Percentiles rank a stretch among this genome's conserved stretches.
Conservation (phyloP, 768 basidiomycete species). For the Amanita muscaria region DNA sequence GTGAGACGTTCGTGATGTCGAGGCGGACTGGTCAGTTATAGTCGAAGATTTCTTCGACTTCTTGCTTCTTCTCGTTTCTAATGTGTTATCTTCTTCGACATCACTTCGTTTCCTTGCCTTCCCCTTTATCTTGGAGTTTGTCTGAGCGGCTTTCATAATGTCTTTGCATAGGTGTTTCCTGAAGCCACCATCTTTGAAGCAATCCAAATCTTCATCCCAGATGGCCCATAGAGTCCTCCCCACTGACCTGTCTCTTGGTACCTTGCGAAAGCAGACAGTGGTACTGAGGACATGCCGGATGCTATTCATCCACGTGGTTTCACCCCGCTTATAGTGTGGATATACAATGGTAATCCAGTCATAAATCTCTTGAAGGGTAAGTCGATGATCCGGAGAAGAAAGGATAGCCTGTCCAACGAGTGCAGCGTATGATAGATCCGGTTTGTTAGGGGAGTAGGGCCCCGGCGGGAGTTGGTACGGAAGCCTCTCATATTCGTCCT, state of each 20-base stretch:
- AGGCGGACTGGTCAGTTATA: conserved; percentile 15
- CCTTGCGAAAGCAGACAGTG: conserved; percentile 85
- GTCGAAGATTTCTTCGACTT: conserved; percentile 33
- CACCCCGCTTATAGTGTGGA: conserved; percentile 87
- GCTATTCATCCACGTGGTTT: conserved; percentile 97
- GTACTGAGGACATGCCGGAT: conserved; percentile 95
- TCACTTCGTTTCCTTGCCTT: conserved; percentile 29
- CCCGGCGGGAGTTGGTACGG: conserved; percentile 79
- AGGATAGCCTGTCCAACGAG: conserved; percentile 93
- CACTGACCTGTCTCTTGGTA: conserved; percentile 63
- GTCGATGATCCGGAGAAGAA: conserved; percentile 71
- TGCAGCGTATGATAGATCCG: conserved; percentile 87
- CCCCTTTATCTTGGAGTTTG: conserved; percentile 21
- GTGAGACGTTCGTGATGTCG: conserved; percentile 15
- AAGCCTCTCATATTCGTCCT: conserved; percentile 56
- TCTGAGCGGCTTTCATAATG: conserved; percentile 28
- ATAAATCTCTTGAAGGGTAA: conserved; percentile 94
- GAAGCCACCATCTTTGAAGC: conserved; percentile 80
- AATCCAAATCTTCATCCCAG: conserved; percentile 71
- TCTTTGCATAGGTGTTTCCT: conserved; percentile 53
- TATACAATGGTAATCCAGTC: conserved; percentile 92
- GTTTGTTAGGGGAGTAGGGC: conserved; percentile 73
- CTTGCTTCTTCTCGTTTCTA: conserved; percentile 36
- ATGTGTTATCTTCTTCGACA: conserved; percentile 26
- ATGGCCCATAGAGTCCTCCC: conserved; percentile 88